Evolutionary conservation across 371 early-diverging fungal species (phyloP).

Genomic region (Apophysomyces sp.): DNA sequence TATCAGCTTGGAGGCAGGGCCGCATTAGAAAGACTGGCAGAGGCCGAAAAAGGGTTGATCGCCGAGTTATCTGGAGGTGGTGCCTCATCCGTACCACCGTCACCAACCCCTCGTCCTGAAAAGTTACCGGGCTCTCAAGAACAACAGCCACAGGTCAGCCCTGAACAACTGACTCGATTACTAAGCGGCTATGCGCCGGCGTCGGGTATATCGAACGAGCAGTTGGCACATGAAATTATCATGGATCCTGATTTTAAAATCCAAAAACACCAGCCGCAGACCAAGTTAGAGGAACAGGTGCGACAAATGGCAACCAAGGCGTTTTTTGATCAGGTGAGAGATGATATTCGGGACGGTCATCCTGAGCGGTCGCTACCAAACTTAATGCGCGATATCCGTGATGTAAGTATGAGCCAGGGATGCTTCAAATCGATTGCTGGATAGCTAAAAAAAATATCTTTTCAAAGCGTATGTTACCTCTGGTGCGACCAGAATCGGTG

Average conservation of each 20-base stretch:
- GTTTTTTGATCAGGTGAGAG: slow-evolving; percentile 59
- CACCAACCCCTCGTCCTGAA: slow-evolving; percentile 23
- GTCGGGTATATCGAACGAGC: slow-evolving; percentile 52
- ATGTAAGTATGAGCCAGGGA: slow-evolving; percentile 40
- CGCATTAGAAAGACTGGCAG: slow-evolving; percentile 20
- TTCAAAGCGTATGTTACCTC: slow-evolving; percentile 36
- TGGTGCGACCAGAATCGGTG: slow-evolving; percentile 30
- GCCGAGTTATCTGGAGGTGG: not conserved
- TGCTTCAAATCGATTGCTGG: not conserved
- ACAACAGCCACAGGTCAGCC: not conserved
- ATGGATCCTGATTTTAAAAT: slow-evolving; percentile 75
- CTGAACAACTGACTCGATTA: slow-evolving; percentile 27
- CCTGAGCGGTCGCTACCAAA: slow-evolving; percentile 37
- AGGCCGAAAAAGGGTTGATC: slow-evolving; percentile 18
- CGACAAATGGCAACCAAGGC: slow-evolving; percentile 58
- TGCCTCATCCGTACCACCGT: slow-evolving; percentile 11
- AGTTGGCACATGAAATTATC: slow-evolving; percentile 78
- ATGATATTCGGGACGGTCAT: slow-evolving; percentile 48
- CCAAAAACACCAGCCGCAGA: slow-evolving; percentile 19
- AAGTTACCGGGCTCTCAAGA: not conserved
- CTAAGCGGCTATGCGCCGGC: slow-evolving; percentile 21
- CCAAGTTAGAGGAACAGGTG: slow-evolving; percentile 56
- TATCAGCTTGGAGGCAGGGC: slow-evolving; percentile 24
- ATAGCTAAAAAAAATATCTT: not conserved
- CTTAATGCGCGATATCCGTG: slow-evolving; percentile 54